Percentiles rank a stretch among this genome's conserved stretches.
Evolutionary conservation across 2,329 filamentous ascomycete species (phyloP).

Genomic region (Botryotinia narcissicola): DNA sequence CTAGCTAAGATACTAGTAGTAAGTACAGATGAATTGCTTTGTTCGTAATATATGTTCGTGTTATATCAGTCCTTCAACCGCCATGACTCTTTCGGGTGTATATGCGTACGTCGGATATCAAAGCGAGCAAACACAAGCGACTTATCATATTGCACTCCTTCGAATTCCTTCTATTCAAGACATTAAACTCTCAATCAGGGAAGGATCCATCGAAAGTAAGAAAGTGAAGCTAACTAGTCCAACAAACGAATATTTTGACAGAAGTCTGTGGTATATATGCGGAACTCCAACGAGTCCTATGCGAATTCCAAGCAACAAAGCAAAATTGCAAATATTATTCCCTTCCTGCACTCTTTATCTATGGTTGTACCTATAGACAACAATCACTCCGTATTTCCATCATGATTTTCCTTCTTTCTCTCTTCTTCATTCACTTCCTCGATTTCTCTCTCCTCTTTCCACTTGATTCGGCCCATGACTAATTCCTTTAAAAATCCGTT

Average conservation of each 20-base stretch:
- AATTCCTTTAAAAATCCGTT: conserved; percentile 78
- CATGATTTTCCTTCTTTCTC: conserved; percentile 4
- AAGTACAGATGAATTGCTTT: not conserved
- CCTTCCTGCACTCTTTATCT: not conserved
- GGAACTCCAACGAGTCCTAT: not conserved
- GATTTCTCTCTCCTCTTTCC: conserved; percentile 38
- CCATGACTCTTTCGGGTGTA: not conserved
- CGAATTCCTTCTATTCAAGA: not conserved
- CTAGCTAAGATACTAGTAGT: not conserved
- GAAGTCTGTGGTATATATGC: not conserved
- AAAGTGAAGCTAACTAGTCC: not conserved
- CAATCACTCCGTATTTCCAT: not conserved
- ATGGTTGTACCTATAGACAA: not conserved
- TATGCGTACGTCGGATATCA: not conserved
- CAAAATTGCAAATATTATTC: not conserved
- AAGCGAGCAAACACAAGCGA: not conserved
- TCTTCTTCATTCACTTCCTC: conserved; percentile 36
- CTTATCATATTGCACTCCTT: not conserved
- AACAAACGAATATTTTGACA: not conserved
- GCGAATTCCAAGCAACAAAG: not conserved
- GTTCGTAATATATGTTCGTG: no score
- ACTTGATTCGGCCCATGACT: conserved; percentile 59
- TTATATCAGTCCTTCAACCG: not conserved
- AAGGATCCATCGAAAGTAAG: not conserved
- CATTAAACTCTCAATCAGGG: not conserved